A percentile compares a stretch with the other conserved stretches of the same genome.
These are phyloP conservation scores for Mallotus nudiflorus DNA, from an alignment of 345 rosid genomes.

Conservation along the genomic window DNA sequence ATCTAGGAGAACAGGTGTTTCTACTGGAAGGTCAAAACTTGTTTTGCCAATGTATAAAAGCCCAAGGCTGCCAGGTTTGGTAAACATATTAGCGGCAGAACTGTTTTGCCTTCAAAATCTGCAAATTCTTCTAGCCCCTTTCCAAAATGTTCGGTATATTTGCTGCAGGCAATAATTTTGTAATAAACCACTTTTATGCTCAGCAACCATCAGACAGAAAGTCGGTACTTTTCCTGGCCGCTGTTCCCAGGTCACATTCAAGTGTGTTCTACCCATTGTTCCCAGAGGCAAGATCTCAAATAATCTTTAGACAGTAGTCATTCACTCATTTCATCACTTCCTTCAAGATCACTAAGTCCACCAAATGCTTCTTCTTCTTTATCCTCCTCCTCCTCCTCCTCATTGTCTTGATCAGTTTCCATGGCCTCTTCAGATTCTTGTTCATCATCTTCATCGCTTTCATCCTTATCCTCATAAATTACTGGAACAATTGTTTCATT, in stretches of 20 bases:
- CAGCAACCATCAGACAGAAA: not conserved
- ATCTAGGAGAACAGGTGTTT: not conserved
- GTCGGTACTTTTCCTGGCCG: not conserved
- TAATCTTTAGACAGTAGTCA: constrained; percentile 18
- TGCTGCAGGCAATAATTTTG: not conserved
- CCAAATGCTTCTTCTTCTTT: constrained; percentile 43
- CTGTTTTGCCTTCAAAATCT: not conserved
- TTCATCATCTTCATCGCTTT: constrained; percentile 71
- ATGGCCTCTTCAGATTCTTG: constrained; percentile 61
- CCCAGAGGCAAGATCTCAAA: not conserved
- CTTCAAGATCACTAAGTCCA: constrained; percentile 51
- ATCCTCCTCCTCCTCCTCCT: constrained; percentile 40
- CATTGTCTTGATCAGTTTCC: constrained; percentile 44
- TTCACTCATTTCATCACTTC: constrained; percentile 53
- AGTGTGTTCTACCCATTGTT: not conserved
- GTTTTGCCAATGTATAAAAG: too few species aligned
- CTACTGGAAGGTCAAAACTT: not conserved
- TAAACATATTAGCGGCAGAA: not conserved
- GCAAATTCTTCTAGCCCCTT: not conserved
- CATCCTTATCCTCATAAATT: constrained; percentile 55
- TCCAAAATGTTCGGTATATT: not conserved
- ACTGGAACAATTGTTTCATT: constrained; percentile 15
- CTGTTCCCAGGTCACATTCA: not conserved
- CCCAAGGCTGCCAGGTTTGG: too few species aligned
- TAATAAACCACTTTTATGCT: not conserved